Evolutionary conservation across 1,139 yeast species (phyloP).

Genomic region (Hyphopichia wangnamkhiaoensis): DNA sequence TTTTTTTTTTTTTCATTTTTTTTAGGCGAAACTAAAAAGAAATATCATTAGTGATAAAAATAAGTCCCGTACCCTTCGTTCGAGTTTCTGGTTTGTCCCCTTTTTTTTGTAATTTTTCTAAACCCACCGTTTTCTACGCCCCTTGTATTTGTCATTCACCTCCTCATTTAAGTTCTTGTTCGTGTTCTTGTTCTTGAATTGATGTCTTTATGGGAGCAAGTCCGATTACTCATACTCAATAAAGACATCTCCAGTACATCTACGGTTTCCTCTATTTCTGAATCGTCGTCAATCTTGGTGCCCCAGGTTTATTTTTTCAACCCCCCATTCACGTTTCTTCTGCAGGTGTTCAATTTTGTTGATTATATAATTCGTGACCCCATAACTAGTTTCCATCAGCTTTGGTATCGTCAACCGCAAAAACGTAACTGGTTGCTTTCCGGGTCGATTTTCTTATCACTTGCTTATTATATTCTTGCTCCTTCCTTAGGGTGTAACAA

Average conservation of each 20-base stretch:
- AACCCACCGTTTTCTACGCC: too few relatives aligned
- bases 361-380: too few relatives aligned
- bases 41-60: too few relatives aligned
- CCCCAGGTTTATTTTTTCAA: not conserved
- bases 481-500: too few relatives aligned
- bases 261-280: not conserved
- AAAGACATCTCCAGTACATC: slow-evolving; percentile 5
- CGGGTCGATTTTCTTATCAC: not conserved
- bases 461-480: slow-evolving; percentile 22
- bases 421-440: not conserved
- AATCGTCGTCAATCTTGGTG: too few relatives aligned
- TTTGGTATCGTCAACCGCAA: not conserved
- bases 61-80: too few relatives aligned
- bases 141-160: not conserved
- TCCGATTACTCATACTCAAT: slow-evolving; percentile 9
- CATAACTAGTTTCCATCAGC: not conserved
- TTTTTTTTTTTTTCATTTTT: too few relatives aligned
- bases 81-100: not conserved
- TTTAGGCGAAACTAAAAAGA: too few relatives aligned
- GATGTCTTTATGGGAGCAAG: slow-evolving; percentile 12
- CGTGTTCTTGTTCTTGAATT: not conserved
- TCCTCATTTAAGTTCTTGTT: not conserved
- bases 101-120: not conserved
- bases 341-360: too few relatives aligned
- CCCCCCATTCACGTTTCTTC: too few relatives aligned